These are phyloP conservation scores for Aaosphaeria arxii DNA, from an alignment of 2,329 filamentous ascomycete genomes.

Conservation along the genomic window DNA sequence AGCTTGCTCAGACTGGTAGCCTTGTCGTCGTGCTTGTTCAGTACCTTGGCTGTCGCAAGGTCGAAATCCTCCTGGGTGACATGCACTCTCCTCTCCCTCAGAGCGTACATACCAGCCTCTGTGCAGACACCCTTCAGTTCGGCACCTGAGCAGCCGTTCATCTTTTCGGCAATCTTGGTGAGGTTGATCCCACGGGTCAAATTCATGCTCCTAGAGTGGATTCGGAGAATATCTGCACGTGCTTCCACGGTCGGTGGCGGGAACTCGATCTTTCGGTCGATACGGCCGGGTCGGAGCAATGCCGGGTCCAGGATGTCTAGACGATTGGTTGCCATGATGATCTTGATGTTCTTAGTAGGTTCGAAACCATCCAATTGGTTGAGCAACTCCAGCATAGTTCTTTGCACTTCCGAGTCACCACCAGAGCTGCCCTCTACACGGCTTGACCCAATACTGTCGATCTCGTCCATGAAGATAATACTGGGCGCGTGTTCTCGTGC, in stretches of 20 bases:
- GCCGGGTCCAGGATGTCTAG: conserved; percentile 96
- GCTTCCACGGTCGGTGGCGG: conserved; percentile 95
- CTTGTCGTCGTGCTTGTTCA: conserved; percentile 99
- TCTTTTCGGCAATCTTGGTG: conserved; percentile 98
- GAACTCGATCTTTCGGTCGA: conserved; percentile 99
- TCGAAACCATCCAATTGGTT: conserved; percentile 99
- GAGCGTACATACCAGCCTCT: conserved; percentile 96
- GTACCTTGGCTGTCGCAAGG: conserved; percentile 94
- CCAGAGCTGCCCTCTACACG: conserved; percentile 94
- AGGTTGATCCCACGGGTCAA: conserved; percentile 95
- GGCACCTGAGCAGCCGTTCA: conserved; percentile 97
- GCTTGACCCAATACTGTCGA: conserved; percentile 96
- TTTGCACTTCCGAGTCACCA: conserved; percentile 95
- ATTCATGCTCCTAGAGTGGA: conserved; percentile 98
- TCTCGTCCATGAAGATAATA: conserved; percentile 99
- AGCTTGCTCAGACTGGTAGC: conserved; percentile 86
- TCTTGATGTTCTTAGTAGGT: conserved; percentile 99
- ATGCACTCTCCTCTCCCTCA: conserved; percentile 92
- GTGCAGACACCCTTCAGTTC: conserved; percentile 99
- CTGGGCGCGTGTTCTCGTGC: conserved; percentile 95
- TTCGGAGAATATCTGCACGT: conserved; percentile 93
- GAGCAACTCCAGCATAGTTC: conserved; percentile 96
- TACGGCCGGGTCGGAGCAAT: conserved; percentile 89
- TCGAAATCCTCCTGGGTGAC: conserved; percentile 99
- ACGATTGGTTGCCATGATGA: conserved; percentile 99